Evolutionary conservation across 495 filamentous ascomycete species (phyloP), one percentile per base, ranked within the genome.

Genomic region (Annulohypoxylon bovei): DNA sequence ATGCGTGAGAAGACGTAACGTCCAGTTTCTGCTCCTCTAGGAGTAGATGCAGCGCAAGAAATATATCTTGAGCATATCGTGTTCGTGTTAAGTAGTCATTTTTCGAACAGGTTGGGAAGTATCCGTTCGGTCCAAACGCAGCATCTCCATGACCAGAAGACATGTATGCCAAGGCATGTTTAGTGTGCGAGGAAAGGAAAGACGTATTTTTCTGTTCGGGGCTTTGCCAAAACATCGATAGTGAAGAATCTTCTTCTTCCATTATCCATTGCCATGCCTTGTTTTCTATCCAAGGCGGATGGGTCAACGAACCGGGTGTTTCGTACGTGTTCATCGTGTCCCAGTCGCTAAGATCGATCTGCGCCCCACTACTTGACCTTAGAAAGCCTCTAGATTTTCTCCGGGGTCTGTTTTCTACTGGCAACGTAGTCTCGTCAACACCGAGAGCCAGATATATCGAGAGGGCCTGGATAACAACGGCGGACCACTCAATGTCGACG

Each of bases 11-110:
- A 22, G 87, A 82, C 18, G 88, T 84, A 27, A 88, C 87, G 50
- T 92, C 89, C 4, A 99, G 87, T 75, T 96, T 98, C 67, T 91
- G 87, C 72, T 99, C 95, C 76, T 99, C 95, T 1, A 91, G 84
- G 3, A 97, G 77, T 6, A 98, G 85, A 77, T 98, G 96, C 22
- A 99, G 84, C 12, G 88, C 89, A 53, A 95, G 82, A 8, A 98
- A 81, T 1, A 95, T 82, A 50, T 88, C 89, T 64, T 87, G 87
- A 39, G 93, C 82, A 30, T 87, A 85, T 54, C 82, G 86, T 20
- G 85, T 84, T 30, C 90, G 86, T 42, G 83, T 79, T 27, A 85
- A 83, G 37, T 82, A 80, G 53, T 82, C 83, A 60, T 84, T 82
- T 27, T 82, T 81, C 35, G 79, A 67, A 11, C 87, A 86, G 7